phyloP scores from a whole-genome alignment of 2,329 filamentous ascomycete genomes.

The Epicoccum nigrum region DNA sequence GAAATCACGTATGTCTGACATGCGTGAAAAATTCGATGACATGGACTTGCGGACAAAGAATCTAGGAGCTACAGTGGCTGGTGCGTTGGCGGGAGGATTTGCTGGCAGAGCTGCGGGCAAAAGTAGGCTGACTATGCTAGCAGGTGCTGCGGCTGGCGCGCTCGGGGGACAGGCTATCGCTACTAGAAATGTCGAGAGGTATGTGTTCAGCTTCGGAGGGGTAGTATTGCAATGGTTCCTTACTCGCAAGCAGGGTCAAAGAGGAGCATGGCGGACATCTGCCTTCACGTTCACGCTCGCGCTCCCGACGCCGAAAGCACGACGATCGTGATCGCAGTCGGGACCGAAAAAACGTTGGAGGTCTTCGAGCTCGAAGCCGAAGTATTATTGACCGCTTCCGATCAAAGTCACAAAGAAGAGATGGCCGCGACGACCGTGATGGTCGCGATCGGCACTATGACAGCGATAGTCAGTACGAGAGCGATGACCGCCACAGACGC shows the following conservation, averaged over 20 bases:
- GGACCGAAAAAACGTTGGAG: constrained; percentile 17
- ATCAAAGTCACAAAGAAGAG: constrained; percentile 27
- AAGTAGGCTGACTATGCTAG: constrained; percentile 45
- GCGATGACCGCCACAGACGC: constrained; percentile 14
- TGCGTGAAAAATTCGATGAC: constrained; percentile 45
- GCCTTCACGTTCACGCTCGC: constrained; percentile 26
- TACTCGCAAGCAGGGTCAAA: constrained; percentile 20
- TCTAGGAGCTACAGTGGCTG: constrained; percentile 45
- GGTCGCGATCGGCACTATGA: constrained; percentile 17
- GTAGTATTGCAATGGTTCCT: background rate
- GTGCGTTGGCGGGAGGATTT: constrained; percentile 48
- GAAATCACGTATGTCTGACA: constrained; percentile 36
- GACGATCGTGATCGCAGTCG: constrained; percentile 14
- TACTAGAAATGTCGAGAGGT: constrained; percentile 13
- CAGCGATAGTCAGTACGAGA: constrained; percentile 6
- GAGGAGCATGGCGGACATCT: constrained; percentile 23
- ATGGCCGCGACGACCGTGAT: constrained; percentile 20
- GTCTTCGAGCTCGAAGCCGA: constrained; percentile 35
- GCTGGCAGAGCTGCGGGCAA: constrained; percentile 41
- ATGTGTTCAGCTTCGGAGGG: background rate
- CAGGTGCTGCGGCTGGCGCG: constrained; percentile 46
- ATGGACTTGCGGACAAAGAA: constrained; percentile 42
- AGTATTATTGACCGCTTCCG: constrained; percentile 34
- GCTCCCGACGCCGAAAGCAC: constrained; percentile 20
- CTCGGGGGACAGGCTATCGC: constrained; percentile 38